Evolutionary conservation across 352 stramenopile species (phyloP).

Genomic region (Phytophthora ohioensis): DNA sequence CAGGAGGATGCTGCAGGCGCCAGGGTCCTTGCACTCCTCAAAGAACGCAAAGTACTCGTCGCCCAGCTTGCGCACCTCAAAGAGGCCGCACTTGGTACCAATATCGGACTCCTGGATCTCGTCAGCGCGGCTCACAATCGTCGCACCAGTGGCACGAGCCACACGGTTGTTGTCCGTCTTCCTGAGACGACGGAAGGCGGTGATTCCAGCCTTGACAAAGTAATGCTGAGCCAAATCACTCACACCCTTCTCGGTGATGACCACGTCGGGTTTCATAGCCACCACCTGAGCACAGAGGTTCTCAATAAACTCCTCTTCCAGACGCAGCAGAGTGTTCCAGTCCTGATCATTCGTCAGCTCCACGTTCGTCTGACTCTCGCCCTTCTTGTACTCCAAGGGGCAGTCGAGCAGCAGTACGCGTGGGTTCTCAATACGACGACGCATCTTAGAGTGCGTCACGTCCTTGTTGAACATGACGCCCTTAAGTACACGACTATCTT

Average conservation of each 20-base stretch:
- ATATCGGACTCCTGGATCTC: conserved; percentile 99
- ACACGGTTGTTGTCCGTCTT: conserved; percentile 99
- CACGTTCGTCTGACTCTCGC: conserved; percentile 97
- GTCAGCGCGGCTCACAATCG: conserved; percentile 98
- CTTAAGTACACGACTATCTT: conserved; percentile 95
- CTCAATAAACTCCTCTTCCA: conserved; percentile 99
- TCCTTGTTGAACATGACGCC: conserved; percentile 99
- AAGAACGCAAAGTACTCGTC: conserved; percentile 99
- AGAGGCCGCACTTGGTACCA: conserved; percentile 98
- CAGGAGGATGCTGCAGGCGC: conserved; percentile 98
- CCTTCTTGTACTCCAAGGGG: conserved; percentile 99
- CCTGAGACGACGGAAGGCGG: conserved; percentile 97
- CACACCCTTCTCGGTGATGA: conserved; percentile 99
- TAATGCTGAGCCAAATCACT: conserved; percentile 99
- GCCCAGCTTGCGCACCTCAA: conserved; percentile 95
- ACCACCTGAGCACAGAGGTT: conserved; percentile 99
- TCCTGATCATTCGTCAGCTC: conserved; percentile 99
- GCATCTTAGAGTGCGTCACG: conserved; percentile 99
- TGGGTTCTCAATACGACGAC: conserved; percentile 98
- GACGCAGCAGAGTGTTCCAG: conserved; percentile 98
- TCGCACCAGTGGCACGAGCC: conserved; percentile 96
- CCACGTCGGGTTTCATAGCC: conserved; percentile 98
- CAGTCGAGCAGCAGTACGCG: conserved; percentile 99
- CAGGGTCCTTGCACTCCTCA: conserved; percentile 98
- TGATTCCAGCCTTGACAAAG: conserved; percentile 99